Base-by-base conservation (phyloP, 768 basidiomycete species). In the Serendipita sp. region DNA sequence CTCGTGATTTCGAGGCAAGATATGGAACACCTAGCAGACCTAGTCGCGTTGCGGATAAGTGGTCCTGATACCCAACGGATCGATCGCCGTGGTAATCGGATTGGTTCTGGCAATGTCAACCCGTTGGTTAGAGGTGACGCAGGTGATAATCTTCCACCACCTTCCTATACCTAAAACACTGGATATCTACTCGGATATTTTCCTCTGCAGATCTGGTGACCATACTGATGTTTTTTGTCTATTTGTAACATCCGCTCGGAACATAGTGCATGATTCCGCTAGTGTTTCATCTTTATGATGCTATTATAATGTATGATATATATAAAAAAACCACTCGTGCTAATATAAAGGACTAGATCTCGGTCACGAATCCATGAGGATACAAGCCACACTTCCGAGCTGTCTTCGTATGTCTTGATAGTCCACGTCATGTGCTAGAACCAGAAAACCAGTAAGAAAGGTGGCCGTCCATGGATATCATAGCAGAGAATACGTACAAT, bases 401-500 rank as follows among this genome's bases (percentile, higher is more conserved):
- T 92, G 86, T 68, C 90, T 77, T 69, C 96, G 80, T 62, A 97
- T 80, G 73, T 98, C 96, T 67, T 96, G 89, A 73, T 90, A 88
- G 75, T 99, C 96, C 48, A 99, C 94, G 74, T 99, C 96, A 71
- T 98, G 96, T 13, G 96, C 95, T 99, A 74, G 45, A 60, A 38
- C 32, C 51, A 67, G 54, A 56, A 65, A 44, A 46, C 15, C 18
- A 45, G 44, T 45, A 3, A 63, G n/a, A 66, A 44, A 44, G 51
- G 37, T 18, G 5, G 28, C 65, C 3, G 41, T 7, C 13, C 7
- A 37, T 63, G 41, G 53, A 13, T 24, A 3, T 28, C 28, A 56
- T 32, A 15, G 35, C 18, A n/a, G 37, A 13, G 41, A 41, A 7
- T 35, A 79, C 96, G 79, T 71, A 98, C 95, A 91, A 73, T 98